phyloP scores from a whole-genome alignment of 371 early-diverging fungal genomes.

The Sporodiniella umbellata region DNA sequence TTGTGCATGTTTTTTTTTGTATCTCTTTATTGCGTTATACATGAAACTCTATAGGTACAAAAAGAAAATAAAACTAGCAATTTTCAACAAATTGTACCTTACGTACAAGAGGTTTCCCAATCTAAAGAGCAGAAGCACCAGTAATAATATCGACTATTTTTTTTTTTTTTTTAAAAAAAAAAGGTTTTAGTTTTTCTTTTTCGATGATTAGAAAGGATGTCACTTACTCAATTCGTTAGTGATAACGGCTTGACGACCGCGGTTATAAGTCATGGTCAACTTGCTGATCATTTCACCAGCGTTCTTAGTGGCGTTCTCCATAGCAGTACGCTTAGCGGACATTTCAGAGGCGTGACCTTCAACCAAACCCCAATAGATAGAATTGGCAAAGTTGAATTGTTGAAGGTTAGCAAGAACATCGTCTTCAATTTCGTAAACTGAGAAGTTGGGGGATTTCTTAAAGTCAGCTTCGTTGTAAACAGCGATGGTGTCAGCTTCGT shows the following conservation, averaged over 20 bases:
- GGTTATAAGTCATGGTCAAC: constrained; percentile 86
- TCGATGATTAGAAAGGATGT: too few species aligned
- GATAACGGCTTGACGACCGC: constrained; percentile 95
- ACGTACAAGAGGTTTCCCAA: neutral
- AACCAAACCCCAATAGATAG: constrained; percentile 90
- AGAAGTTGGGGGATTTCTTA: constrained; percentile 81
- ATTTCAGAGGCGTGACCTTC: constrained; percentile 98
- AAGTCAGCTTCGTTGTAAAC: constrained; percentile 69
- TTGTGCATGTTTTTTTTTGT: neutral
- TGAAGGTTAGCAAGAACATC: constrained; percentile 86
- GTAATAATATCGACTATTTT: constrained; percentile 90
- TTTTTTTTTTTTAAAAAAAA: too few species aligned
- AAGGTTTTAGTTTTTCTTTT: too few species aligned
- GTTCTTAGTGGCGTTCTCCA: constrained; percentile 99
- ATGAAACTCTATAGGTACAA: too few species aligned
- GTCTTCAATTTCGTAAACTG: constrained; percentile 89
- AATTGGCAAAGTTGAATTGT: constrained; percentile 93
- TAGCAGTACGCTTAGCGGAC: constrained; percentile 96
- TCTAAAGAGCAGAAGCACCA: constrained; percentile 88
- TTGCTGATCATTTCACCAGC: constrained; percentile 85
- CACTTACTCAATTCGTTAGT: constrained; percentile 91
- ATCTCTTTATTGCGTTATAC: neutral
- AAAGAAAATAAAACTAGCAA: too few species aligned
- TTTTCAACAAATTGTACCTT: too few species aligned
- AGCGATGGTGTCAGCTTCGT: constrained; percentile 73